phyloP scores from a whole-genome alignment of 2,329 filamentous ascomycete genomes.

The Rutstroemia sp. region DNA sequence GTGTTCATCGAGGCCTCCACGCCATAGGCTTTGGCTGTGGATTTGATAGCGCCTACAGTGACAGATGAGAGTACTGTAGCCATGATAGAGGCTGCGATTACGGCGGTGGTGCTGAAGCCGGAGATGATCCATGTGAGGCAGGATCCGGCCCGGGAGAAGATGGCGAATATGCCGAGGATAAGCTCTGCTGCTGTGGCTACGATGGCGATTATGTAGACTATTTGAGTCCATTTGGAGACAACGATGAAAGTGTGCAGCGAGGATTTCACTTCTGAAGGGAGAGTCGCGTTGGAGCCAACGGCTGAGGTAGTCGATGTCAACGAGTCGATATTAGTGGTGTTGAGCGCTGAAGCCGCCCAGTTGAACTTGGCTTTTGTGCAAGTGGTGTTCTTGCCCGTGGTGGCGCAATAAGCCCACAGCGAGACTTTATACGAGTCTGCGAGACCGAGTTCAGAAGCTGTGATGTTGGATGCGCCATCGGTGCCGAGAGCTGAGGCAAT shows the following conservation, averaged over 20 bases:
- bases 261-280: slow-evolving; percentile 60
- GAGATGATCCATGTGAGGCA: slow-evolving; percentile 76
- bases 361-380: slow-evolving; percentile 68
- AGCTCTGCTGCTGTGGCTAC: slow-evolving; percentile 64
- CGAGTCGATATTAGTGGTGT: slow-evolving; percentile 54
- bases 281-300: slow-evolving; percentile 45
- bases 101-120: slow-evolving; percentile 46
- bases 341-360: slow-evolving; percentile 70
- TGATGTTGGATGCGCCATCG: slow-evolving; percentile 39
- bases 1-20: slow-evolving; percentile 60
- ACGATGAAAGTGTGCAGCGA: slow-evolving; percentile 67
- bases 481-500: not conserved
- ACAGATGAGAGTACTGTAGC: slow-evolving; percentile 67
- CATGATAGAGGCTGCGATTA: slow-evolving; percentile 60
- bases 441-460: slow-evolving; percentile 47
- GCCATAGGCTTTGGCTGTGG: slow-evolving; percentile 62
- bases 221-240: slow-evolving; percentile 74
- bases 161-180: slow-evolving; percentile 71
- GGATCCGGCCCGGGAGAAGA: slow-evolving; percentile 74
- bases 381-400: slow-evolving; percentile 39
- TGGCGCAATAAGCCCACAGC: slow-evolving; percentile 82
- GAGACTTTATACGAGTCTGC: slow-evolving; percentile 73
- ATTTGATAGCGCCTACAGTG: slow-evolving; percentile 61
- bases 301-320: slow-evolving; percentile 36
- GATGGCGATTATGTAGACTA: slow-evolving; percentile 71